These are phyloP conservation scores for Hypericum androsaemum DNA, from an alignment of 345 rosid genomes.

Conservation along the genomic window DNA sequence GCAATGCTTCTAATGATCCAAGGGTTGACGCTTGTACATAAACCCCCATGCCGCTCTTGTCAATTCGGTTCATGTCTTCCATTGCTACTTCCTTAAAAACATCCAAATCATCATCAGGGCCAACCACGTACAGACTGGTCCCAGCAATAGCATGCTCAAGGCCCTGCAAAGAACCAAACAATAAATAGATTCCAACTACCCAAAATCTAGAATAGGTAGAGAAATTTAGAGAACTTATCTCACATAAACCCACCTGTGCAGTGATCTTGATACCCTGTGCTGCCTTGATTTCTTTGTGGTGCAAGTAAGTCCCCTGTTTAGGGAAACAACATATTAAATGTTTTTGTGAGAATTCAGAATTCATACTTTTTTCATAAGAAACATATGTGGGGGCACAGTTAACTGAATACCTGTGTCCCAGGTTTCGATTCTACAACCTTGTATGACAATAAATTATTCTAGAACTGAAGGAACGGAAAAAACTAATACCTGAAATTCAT, in stretches of 20 bases:
- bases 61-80: conserved; percentile 90
- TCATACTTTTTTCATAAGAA: background rate
- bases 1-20: conserved; percentile 91
- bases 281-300: conserved; percentile 85
- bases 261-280: conserved; percentile 92
- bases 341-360: background rate
- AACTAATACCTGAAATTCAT: no score
- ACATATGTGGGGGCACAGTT: background rate
- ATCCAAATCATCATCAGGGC: conserved; percentile 67
- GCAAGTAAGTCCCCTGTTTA: conserved; percentile 76
- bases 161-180: conserved; percentile 37
- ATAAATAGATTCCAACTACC: conserved; percentile 5
- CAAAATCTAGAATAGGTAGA: background rate
- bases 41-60: conserved; percentile 86
- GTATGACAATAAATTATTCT: no score
- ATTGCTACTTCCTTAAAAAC: conserved; percentile 53
- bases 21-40: conserved; percentile 92
- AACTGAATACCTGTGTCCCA: background rate
- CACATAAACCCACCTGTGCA: conserved; percentile 54
- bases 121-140: conserved; percentile 71
- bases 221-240: background rate
- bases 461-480: no score
- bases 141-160: conserved; percentile 97
- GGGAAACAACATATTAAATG: conserved; percentile 9
- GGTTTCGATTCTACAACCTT: no score